Base-by-base conservation (phyloP, 164 flowering plant genomes). In the Stephania japonica region DNA sequence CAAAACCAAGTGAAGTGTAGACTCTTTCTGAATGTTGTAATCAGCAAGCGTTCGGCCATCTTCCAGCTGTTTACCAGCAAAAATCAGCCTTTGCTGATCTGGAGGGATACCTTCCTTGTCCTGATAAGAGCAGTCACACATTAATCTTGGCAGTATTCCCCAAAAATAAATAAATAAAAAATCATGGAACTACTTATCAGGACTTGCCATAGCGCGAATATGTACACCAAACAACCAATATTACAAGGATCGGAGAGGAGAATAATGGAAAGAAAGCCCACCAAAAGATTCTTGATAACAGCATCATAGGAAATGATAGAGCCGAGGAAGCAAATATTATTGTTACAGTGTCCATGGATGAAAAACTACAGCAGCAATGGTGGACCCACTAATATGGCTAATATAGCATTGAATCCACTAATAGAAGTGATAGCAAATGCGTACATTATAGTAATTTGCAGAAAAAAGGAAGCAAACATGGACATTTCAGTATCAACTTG, bases 31-130 rank as follows among this genome's bases (percentile, higher is more conserved):
- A 61, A 81, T 81, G 75, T 79, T 81, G 80, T 81, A 81, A 77
- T 81, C 84, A 16, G 84, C 81, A 71, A 81, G 84, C 27, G 84
- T 78, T 65, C 84, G 77, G 1, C 84, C 84, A 81, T 81, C 84
- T 74, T 78, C 84, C 74, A 81, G 69, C 53, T 81, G 84, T 71
- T 81, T 81, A 42, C 84, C 84, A 71, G 84, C 81, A 74, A 81
- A 75, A 65, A 75, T 75, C 25, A 75, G 38, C 66, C 78, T 70
- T 64, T 75, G 78, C 66, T 75, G 78, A 75, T 75, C 78, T 27
- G 78, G 78, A 27, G 73, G 78, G 24, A 75, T 75, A 14, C 78
- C 78, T 42, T 75, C 78, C 69, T 75, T 75, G 66, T 75, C 77
- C 77, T 75, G 72, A 16, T 16, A 61, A 25, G 4, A 64, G 59